Base-by-base conservation (phyloP, 768 basidiomycete genomes). In the Boletus edulis region DNA sequence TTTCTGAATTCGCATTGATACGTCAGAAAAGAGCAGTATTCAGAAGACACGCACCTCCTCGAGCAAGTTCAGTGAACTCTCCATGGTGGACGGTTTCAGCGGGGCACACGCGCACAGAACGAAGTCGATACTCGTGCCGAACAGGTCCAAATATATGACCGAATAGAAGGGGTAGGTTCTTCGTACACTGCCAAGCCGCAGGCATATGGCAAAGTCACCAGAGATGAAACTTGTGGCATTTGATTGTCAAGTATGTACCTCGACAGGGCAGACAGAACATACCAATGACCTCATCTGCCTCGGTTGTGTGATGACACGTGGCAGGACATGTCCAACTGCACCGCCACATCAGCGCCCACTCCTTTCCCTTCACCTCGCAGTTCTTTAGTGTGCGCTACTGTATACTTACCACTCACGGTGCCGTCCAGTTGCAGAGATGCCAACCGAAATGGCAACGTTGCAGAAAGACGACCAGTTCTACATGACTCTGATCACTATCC, bases 1-100 rank as follows among this genome's bases (percentile, higher is more conserved):
- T 55, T 80, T 82, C 84, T 86, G 57, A 35, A 52, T 11, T 2
- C 39, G 24, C 10, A 9, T 51, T 20, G 31, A 41, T 27, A 51
- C 10, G 37, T 43, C 38, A 32, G 49, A 34, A 34, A 31, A 15
- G 20, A 15, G 35, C 7, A 12, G 12, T 7, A 35, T 40, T 39
- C 37, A 13, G 22, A 35, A 32, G 22, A 24, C 15, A 55, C 68
- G 4, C 15, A 71, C 69, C 62, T 67, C 69, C 54, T 71, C 69
- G 18, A 71, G 60, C n/a, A 59, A 57, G 20, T 64, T 69, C 13
- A 71, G 54, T 8, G 67, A 61, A 31, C 29, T 43, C 22, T 54
- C 46, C 69, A 69, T 72, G 45, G 38, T 40, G 46, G 40, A 14
- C 14, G 31, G 29, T 39, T 37, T 35, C 3, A 18, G 46, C 13